These are phyloP conservation scores for Monosporozyma unispora DNA, from an alignment of 805 yeast genomes.

Conservation along the genomic window DNA sequence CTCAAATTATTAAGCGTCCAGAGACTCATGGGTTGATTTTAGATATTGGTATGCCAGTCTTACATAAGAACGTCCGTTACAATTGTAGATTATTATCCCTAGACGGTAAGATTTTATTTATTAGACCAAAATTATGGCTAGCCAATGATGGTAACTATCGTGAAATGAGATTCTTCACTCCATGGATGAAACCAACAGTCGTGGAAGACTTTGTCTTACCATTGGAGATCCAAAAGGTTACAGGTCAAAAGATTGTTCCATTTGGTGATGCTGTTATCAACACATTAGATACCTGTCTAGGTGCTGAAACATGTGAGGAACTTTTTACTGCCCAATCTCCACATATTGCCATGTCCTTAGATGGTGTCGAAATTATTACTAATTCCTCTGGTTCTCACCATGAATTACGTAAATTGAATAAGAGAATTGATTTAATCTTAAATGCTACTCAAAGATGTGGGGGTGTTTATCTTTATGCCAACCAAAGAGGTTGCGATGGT, in stretches of 20 bases:
- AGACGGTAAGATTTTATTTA: slow-evolving; percentile 69
- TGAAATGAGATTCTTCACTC: slow-evolving; percentile 94
- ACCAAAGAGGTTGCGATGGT: slow-evolving; percentile 98
- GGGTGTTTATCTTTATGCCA: slow-evolving; percentile 86
- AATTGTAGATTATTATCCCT: slow-evolving; percentile 82
- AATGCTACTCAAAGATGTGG: slow-evolving; percentile 96
- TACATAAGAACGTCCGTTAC: slow-evolving; percentile 80
- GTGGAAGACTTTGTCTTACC: slow-evolving; percentile 74
- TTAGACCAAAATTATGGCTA: slow-evolving; percentile 85
- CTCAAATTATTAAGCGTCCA: slow-evolving; percentile 57
- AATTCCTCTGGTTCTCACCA: slow-evolving; percentile 98
- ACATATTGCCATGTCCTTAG: slow-evolving; percentile 81
- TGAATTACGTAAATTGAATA: slow-evolving; percentile 81
- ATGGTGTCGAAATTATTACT: slow-evolving; percentile 95
- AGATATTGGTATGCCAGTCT: slow-evolving; percentile 91
- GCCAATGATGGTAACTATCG: slow-evolving; percentile 98
- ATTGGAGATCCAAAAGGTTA: slow-evolving; percentile 48
- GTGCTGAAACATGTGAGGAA: slow-evolving; percentile 99
- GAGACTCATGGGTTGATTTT: slow-evolving; percentile 68
- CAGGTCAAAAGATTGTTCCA: slow-evolving; percentile 59
- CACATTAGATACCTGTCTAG: slow-evolving; percentile 79
- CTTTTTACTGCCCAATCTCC: slow-evolving; percentile 95
- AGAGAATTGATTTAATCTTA: slow-evolving; percentile 72
- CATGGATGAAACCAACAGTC: slow-evolving; percentile 76
- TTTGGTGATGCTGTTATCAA: slow-evolving; percentile 89